Base-by-base conservation (phyloP, 1,139 yeast genomes). In the Pichia sp. region DNA sequence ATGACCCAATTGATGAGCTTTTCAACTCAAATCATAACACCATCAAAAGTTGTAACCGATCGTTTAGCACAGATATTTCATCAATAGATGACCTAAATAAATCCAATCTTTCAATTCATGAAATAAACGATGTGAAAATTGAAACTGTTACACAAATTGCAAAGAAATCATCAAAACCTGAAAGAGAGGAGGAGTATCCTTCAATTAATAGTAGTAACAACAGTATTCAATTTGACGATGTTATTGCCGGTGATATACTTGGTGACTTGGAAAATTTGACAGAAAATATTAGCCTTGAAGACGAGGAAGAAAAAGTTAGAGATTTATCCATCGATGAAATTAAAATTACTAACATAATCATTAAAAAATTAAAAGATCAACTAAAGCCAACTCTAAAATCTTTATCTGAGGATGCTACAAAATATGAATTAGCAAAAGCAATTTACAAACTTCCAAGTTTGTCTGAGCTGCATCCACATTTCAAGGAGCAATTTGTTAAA, bases 391-490 rank as follows among this genome's bases (percentile, higher is more conserved):
- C 48, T 28, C 40, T 56, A 18, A 39, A 37, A 24, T 35, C 32
- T 7, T 23, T 57, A 24, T 42, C 51, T 24, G 36, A 46, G 11
- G 45, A 45, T 6, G 45, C 54, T 2, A 45, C 42, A 28, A 57
- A 57, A 32, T 57, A 56, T 36, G 51, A 53, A 26, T 34, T 49
- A 4, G 33, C 53, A 22, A 58, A 55, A 41, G 32, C 23, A 12
- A 28, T 57, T 2, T 53, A 55, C 31, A 54, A 48, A 30, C 41
- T 57, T 15, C 61, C 60, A 3, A 55, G 60, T 41, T 43, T 54
- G 7, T 47, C 55, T 1, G 50, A 51, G 21, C 33, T 55, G 28
- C 45, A 45, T 28, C 42, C 43, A 15, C 42, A 41, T 12, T 19
- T 40, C 2, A 40, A 36, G 14, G 8, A 30, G 2, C 39, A 42